A percentile compares a stretch with the other conserved stretches of the same genome.
Conservation (phyloP, 2,329 filamentous ascomycete genomes). For the Sclerotinia subarctica region DNA sequence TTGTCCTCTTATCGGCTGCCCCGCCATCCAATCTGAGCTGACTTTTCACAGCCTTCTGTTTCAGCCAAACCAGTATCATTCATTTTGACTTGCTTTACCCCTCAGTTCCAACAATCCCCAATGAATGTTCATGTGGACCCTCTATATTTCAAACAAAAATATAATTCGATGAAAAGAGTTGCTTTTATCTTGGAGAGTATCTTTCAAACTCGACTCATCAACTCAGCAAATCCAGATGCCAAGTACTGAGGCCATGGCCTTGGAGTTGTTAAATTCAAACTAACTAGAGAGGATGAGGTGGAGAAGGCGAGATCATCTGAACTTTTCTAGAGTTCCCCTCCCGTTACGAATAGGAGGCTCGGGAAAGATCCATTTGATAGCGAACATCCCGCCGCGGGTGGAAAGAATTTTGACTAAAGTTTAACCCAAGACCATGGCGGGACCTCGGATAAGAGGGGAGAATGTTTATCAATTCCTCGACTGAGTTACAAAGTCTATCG, state of each 20-base stretch:
- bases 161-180: neutral
- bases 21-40: conserved; percentile 20
- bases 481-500: neutral
- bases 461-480: neutral
- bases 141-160: neutral
- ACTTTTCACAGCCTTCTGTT: conserved; percentile 2
- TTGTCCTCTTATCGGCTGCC: conserved; percentile 13
- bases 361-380: neutral
- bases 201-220: neutral
- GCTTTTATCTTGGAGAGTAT: neutral
- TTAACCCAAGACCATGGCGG: neutral
- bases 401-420: neutral
- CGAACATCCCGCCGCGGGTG: conserved; percentile 3
- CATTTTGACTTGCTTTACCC: neutral
- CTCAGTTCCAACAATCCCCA: conserved; percentile 4
- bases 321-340: neutral
- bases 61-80: conserved; percentile 18
- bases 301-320: conserved; percentile 6
- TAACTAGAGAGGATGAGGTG: neutral
- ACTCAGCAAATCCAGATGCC: neutral
- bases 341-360: neutral
- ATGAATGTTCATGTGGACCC: neutral
- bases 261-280: neutral
- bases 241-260: neutral
- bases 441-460: conserved; percentile 2